These are phyloP conservation scores for Zymoseptoria ardabiliae DNA, from an alignment of 2,329 filamentous ascomycete species.

Conservation along the genomic window DNA sequence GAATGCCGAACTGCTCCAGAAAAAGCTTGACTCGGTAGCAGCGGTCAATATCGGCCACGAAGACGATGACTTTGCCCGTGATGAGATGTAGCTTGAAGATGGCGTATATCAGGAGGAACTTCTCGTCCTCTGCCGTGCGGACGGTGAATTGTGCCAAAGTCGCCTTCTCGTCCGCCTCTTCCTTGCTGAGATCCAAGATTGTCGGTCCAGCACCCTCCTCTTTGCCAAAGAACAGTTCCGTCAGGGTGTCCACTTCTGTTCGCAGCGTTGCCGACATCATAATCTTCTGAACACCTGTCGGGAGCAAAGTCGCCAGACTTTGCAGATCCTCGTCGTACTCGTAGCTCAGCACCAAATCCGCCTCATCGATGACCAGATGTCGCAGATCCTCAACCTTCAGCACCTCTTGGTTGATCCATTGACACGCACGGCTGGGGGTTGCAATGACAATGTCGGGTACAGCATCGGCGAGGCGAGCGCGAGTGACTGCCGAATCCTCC, in stretches of 20 bases:
- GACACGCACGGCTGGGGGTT: conserved; percentile 76
- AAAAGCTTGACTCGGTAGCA: conserved; percentile 92
- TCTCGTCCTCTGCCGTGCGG: conserved; percentile 93
- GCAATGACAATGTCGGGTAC: conserved; percentile 83
- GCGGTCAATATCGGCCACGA: conserved; percentile 78
- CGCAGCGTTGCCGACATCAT: conserved; percentile 92
- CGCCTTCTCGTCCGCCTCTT: conserved; percentile 49
- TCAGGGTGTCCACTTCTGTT: conserved; percentile 76
- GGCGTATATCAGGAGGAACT: conserved; percentile 85
- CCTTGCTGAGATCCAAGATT: conserved; percentile 73
- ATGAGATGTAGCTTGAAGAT: conserved; percentile 93
- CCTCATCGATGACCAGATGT: conserved; percentile 85
- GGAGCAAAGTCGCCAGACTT: conserved; percentile 67
- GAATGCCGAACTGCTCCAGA: conserved; percentile 92
- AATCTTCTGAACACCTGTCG: conserved; percentile 80
- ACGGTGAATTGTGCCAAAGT: conserved; percentile 82
- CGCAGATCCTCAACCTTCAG: conserved; percentile 64
- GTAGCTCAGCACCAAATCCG: conserved; percentile 86
- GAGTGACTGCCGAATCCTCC: conserved; percentile 79
- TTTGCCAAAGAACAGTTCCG: conserved; percentile 69
- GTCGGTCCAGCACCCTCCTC: conserved; percentile 51
- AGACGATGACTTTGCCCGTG: conserved; percentile 82
- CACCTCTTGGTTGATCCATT: conserved; percentile 66
- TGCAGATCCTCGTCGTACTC: conserved; percentile 88
- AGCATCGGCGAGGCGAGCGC: conserved; percentile 69